These are phyloP conservation scores for Phytophthora boehmeriae DNA, from an alignment of 352 stramenopile genomes.

Conservation along the genomic window DNA sequence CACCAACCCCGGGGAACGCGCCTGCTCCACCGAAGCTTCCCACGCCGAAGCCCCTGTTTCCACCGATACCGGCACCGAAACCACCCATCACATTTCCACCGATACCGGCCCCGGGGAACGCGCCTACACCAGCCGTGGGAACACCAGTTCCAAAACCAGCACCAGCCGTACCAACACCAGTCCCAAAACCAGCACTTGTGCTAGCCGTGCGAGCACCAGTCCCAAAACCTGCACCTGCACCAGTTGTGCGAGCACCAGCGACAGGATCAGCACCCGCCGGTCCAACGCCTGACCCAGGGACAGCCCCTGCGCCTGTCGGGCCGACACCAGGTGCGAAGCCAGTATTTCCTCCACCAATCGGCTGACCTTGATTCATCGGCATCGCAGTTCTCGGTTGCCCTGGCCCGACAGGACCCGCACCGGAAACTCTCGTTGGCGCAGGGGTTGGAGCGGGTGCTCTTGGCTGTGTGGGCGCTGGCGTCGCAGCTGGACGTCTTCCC, in stretches of 20 bases:
- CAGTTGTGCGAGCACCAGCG: too few relatives aligned
- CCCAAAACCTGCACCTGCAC: background rate
- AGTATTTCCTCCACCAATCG: background rate
- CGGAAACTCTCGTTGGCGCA: constrained; percentile 19
- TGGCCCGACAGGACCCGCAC: background rate
- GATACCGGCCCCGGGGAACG: constrained; percentile 8
- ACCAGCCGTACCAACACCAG: background rate
- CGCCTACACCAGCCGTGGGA: too few relatives aligned
- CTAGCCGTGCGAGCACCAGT: too few relatives aligned
- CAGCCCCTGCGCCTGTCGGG: background rate
- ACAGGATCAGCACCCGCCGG: too few relatives aligned
- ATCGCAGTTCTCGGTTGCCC: constrained; percentile 9
- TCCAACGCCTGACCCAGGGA: too few relatives aligned
- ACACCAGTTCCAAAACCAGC: too few relatives aligned
- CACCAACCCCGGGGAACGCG: background rate
- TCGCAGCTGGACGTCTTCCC: constrained; percentile 17
- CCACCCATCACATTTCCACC: constrained; percentile 10
- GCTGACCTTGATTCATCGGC: background rate
- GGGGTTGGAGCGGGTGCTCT: constrained; percentile 7
- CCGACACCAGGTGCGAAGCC: background rate
- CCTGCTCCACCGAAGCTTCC: background rate
- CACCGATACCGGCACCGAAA: background rate
- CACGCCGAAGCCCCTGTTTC: constrained; percentile 3
- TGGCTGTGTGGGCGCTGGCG: constrained; percentile 13
- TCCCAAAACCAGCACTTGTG: too few relatives aligned